phyloP scores from a whole-genome alignment of 345 rosid species.

The Aquilaria malaccensis region DNA sequence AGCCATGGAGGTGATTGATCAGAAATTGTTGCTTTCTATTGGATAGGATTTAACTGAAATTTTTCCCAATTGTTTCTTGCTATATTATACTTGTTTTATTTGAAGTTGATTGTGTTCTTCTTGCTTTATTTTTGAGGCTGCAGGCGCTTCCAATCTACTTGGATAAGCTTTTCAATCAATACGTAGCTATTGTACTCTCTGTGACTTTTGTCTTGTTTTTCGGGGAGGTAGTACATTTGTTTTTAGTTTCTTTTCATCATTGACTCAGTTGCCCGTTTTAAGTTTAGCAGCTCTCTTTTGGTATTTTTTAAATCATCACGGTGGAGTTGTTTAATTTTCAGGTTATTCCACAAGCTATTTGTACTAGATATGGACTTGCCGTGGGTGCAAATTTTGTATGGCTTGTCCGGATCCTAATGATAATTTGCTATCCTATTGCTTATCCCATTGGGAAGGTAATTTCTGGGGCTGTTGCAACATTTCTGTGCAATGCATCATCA shows the following conservation, averaged over 20 bases:
- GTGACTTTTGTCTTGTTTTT: conserved; percentile 86
- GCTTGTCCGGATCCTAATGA: conserved; percentile 84
- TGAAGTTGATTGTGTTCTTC: not conserved
- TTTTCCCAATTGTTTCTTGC: not conserved
- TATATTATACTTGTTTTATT: not conserved
- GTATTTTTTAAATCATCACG: conserved; percentile 1
- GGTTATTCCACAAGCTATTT: conserved; percentile 98
- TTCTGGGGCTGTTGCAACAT: not conserved
- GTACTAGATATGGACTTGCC: conserved; percentile 89
- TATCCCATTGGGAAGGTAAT: conserved; percentile 91
- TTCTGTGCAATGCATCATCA: not conserved
- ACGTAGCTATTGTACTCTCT: conserved; percentile 79
- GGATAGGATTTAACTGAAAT: not conserved
- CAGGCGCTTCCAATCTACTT: conserved; percentile 95
- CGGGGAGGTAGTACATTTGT: conserved; percentile 63
- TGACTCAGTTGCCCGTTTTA: conserved; percentile 2
- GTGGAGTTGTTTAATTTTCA: conserved; percentile 17
- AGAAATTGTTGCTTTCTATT: too few relatives aligned
- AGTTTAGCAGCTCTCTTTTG: not conserved
- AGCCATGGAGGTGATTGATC: conserved; percentile 75
- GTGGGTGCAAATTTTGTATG: conserved; percentile 83
- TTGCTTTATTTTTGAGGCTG: conserved; percentile 10
- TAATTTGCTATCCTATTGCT: conserved; percentile 76
- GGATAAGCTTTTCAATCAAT: conserved; percentile 90
- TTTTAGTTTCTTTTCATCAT: not conserved